Conservation (phyloP, 345 rosid genomes). For the Sisymbrium irio region DNA sequence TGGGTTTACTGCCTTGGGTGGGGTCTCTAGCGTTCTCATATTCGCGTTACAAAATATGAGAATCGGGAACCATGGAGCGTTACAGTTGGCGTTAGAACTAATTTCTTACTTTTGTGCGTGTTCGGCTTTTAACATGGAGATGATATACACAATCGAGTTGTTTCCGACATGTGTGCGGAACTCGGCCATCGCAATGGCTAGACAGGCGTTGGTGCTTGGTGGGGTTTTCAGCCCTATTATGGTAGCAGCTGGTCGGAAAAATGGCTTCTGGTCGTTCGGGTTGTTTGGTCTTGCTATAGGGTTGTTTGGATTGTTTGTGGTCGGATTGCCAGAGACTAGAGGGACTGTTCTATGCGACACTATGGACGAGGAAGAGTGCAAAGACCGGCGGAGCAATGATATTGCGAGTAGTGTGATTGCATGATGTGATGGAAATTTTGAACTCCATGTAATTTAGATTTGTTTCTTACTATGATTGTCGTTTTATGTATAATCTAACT, state of each 20-base stretch:
- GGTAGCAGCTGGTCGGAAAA: conserved; percentile 52
- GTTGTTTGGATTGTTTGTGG: conserved; percentile 48
- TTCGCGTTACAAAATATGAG: conserved; percentile 30
- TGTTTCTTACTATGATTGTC: neutral
- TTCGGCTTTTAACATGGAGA: conserved; percentile 39
- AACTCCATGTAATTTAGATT: neutral
- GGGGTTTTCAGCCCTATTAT: conserved; percentile 55
- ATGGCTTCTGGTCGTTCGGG: conserved; percentile 44
- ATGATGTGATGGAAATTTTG: neutral
- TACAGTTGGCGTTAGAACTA: conserved; percentile 55
- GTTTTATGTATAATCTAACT: neutral
- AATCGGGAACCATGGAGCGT: conserved; percentile 10
- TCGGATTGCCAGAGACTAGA: conserved; percentile 63
- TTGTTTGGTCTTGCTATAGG: conserved; percentile 58
- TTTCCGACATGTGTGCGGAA: conserved; percentile 66
- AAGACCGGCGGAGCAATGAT: conserved; percentile 7
- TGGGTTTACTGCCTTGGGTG: conserved; percentile 44
- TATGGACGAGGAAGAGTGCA: conserved; percentile 61
- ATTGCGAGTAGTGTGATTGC: neutral
- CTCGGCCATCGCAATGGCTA: conserved; percentile 58
- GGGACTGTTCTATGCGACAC: conserved; percentile 52
- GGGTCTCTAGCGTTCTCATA: conserved; percentile 43
- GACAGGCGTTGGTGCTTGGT: conserved; percentile 59
- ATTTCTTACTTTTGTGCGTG: conserved; percentile 57
- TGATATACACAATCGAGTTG: conserved; percentile 58